Evolutionary conservation across 2,329 filamentous ascomycete genomes (phyloP), one percentile per base, ranked within the genome.

Genomic region (Monosporascus sp.): DNA sequence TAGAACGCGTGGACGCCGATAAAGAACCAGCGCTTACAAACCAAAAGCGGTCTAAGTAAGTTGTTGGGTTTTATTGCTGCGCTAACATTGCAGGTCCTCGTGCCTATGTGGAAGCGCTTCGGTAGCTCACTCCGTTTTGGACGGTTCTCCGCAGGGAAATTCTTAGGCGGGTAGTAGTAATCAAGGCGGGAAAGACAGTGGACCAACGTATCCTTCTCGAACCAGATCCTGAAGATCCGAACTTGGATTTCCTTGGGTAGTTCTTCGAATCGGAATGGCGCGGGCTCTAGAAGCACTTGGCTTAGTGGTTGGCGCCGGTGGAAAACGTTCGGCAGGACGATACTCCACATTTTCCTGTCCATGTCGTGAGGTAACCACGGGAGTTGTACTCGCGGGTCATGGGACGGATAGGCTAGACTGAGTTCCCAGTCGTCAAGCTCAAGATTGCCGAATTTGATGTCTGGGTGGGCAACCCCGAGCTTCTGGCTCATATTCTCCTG

Each of bases 171-270:
- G 1, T 62, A 52, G 6, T 56, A 61, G 0, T 65, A 68, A 34
- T 80, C 77, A 0, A 80, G 64, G 0, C 78, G 67, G 1, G 76
- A 78, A 2, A 80, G 62, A 22, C 68, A 73, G 51, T 81, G 77
- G 3, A 80, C 56, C 0, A 71, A 47, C 1, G 66, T 27, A 0
- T 59, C 36, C 46, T 71, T 74, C n/a, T 71, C 63, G 1, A 78
- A 63, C 2, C 65, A n/a, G 0, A 64, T n/a, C 6, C 55, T 58
- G 14, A 79, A 67, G 9, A 80, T 75, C 2, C 56, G 56, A 3
- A 63, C 57, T 49, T 73, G 68, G 1, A 74, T 22, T 0, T 60
- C 6, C 0, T 37, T 8, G 0, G 70, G 66, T 7, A 78, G 63
- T 0, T n/a, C n/a, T 5, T 69, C 55, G 11, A 75, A 70, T 1